These are phyloP conservation scores for Penicillium malachiteum DNA, from an alignment of 495 filamentous ascomycete genomes.

Conservation along the genomic window DNA sequence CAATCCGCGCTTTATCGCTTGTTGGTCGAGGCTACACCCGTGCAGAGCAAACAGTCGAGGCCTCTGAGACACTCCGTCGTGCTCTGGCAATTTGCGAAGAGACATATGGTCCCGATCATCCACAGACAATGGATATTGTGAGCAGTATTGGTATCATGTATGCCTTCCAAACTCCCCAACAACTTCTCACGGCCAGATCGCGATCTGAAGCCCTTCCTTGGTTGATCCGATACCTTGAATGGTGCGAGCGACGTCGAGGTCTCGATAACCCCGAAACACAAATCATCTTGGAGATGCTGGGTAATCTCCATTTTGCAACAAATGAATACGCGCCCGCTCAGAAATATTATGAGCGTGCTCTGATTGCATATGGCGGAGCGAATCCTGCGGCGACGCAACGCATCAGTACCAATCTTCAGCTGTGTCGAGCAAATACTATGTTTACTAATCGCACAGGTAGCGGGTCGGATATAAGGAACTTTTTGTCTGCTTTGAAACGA, in stretches of 20 bases:
- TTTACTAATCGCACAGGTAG: constrained; percentile 7
- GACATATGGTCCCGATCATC: constrained; percentile 27
- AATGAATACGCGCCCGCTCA: constrained; percentile 30
- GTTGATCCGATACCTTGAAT: constrained; percentile 32
- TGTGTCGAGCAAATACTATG: constrained; percentile 31
- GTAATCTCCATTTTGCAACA: constrained; percentile 23
- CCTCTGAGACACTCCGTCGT: constrained; percentile 36
- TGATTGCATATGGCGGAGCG: constrained; percentile 12
- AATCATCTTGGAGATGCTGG: constrained; percentile 25
- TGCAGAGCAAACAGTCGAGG: constrained; percentile 16
- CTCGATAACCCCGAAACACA: constrained; percentile 26
- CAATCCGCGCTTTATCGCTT: constrained; percentile 30
- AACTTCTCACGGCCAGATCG: constrained; percentile 4
- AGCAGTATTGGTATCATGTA: constrained; percentile 36
- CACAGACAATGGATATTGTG: constrained; percentile 31
- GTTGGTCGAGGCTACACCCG: constrained; percentile 23
- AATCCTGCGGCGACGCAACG: constrained; percentile 12
- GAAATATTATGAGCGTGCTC: constrained; percentile 30
- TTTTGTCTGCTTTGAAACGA: constrained; percentile 22
- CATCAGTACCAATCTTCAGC: constrained; percentile 18
- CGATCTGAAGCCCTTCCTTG: constrained; percentile 30
- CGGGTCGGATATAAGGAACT: constrained; percentile 12
- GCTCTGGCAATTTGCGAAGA: constrained; percentile 37
- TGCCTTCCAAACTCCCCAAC: constrained; percentile 15
- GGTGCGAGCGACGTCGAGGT: constrained; percentile 28